Percentiles rank a stretch among this genome's conserved stretches.
Evolutionary conservation across 2,329 filamentous ascomycete species (phyloP).

Genomic region (Penicillium sclerotiorum): DNA sequence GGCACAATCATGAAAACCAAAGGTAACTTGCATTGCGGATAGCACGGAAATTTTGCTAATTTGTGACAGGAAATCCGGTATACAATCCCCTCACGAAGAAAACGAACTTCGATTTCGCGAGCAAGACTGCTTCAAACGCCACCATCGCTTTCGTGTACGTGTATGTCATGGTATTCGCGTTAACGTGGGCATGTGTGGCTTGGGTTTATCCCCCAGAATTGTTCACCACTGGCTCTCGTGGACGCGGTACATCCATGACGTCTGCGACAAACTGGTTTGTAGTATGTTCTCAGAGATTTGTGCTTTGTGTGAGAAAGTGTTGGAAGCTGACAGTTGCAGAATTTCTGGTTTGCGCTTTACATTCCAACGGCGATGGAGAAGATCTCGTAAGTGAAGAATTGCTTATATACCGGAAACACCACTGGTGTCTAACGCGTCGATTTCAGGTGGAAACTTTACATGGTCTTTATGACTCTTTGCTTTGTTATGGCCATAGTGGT

Average conservation of each 20-base stretch:
- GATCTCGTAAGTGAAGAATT: slow-evolving; percentile 22
- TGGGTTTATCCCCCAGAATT: slow-evolving; percentile 30
- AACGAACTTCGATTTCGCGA: slow-evolving; percentile 24
- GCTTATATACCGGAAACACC: too few species aligned
- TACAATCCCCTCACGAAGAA: slow-evolving; percentile 25
- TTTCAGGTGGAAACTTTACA: slow-evolving; percentile 25
- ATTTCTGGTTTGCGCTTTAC: slow-evolving; percentile 31
- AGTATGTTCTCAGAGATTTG: slow-evolving; percentile 15
- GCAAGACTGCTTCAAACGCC: slow-evolving; percentile 20
- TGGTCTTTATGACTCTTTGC: slow-evolving; percentile 28
- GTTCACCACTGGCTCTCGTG: slow-evolving; percentile 25
- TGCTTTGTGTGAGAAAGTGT: too few species aligned
- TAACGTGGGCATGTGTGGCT: slow-evolving; percentile 31
- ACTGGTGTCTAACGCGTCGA: neutral
- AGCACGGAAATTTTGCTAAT: slow-evolving; percentile 4
- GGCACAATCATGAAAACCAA: slow-evolving; percentile 32
- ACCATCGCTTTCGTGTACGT: slow-evolving; percentile 34
- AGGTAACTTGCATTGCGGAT: slow-evolving; percentile 10
- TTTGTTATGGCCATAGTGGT: slow-evolving; percentile 24
- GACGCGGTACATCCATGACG: slow-evolving; percentile 25
- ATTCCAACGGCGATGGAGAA: slow-evolving; percentile 29
- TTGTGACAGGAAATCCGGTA: slow-evolving; percentile 17
- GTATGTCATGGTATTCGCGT: slow-evolving; percentile 31
- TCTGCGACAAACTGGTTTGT: slow-evolving; percentile 33
- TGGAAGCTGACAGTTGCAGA: slow-evolving; percentile 9